phyloP scores from a whole-genome alignment of 441 rosid genomes.

The Gossypium lobatum region DNA sequence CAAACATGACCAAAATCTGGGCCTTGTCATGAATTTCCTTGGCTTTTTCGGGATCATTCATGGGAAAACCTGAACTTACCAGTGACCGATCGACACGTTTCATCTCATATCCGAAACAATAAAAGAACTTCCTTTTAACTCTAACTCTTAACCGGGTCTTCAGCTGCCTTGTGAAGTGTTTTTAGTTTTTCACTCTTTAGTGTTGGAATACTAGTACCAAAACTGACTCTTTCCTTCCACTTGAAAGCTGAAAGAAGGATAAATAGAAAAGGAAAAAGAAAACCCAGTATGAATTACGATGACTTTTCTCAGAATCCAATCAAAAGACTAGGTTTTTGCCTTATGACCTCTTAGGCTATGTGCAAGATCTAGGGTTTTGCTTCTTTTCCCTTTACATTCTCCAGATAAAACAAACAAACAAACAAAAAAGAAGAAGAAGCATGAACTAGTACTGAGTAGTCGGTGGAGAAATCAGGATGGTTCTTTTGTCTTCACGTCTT shows the following conservation, averaged over 20 bases:
- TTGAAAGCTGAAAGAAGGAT: slow-evolving; percentile 7
- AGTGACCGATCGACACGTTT: slow-evolving; percentile 31
- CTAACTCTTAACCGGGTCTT: not conserved
- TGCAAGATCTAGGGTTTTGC: slow-evolving; percentile 52
- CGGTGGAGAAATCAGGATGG: not conserved
- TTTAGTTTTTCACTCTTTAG: not conserved
- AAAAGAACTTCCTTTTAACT: not conserved
- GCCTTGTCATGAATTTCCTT: slow-evolving; percentile 15
- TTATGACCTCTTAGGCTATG: slow-evolving; percentile 27
- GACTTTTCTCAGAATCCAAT: slow-evolving; percentile 12
- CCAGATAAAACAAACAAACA: not conserved
- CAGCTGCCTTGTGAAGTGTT: slow-evolving; percentile 1
- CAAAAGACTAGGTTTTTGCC: slow-evolving; percentile 20
- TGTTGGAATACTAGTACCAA: slow-evolving; percentile 6
- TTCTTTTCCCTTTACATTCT: not conserved
- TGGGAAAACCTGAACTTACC: slow-evolving; percentile 16
- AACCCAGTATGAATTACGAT: not conserved
- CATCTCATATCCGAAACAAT: slow-evolving; percentile 11
- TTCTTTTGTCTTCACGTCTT: slow-evolving; percentile 18
- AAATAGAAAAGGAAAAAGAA: not conserved
- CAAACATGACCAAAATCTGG: slow-evolving; percentile 2
- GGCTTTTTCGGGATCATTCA: slow-evolving; percentile 4
- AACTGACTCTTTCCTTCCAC: slow-evolving; percentile 3
- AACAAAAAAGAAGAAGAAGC: not conserved
- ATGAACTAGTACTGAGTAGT: not conserved